Base-by-base conservation (phyloP, 495 filamentous ascomycete genomes). In the Penicillium diatomitis region DNA sequence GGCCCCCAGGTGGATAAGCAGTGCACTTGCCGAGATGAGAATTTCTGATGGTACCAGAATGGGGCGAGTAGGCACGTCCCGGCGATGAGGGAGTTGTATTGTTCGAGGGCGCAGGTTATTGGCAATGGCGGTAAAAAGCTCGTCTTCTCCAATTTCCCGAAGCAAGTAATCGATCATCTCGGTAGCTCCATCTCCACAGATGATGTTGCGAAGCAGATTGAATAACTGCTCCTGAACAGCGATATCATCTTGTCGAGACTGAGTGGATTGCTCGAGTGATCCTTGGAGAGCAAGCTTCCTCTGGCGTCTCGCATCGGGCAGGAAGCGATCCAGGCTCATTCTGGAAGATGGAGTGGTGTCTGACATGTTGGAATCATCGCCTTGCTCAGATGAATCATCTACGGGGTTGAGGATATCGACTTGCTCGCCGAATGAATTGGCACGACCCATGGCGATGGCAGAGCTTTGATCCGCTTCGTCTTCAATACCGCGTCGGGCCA, bases 81-180 rank as follows among this genome's bases (percentile, higher is more conserved):
- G 66, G 12, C 69, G 67, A 35, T 68, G 68, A 6, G 64, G 57
- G 6, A 73, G 50, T 30, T 68, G 63, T 38, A 69, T 68, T 34
- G 63, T 64, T 41, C 79, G 80, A 3, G 80, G 73, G 32, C 73
- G 73, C 5, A 95, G 67, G 57, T 91, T 94, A 32, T 80, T 77
- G 8, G 80, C 77, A 12, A 96, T 64, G 36, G 91, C 83, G 39
- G 83, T 77, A 52, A 95, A 88, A 12, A 95, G 60, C 32, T 81
- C 76, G 44, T 85, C 78, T 55, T 87, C 76, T 11, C 87, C 88
- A n/a, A 95, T 69, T 42, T 79, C 74, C 35, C 67, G 72, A 62
- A 95, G 84, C n/a, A 96, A 64, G 48, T 80, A 77, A 53, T 95
- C 89, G 49, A 95, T 85, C 82, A 95, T 90, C 53, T 88, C 84